Evolutionary conservation across 164 flowering plant genomes (phyloP).

Genomic region (Annona cherimola): DNA sequence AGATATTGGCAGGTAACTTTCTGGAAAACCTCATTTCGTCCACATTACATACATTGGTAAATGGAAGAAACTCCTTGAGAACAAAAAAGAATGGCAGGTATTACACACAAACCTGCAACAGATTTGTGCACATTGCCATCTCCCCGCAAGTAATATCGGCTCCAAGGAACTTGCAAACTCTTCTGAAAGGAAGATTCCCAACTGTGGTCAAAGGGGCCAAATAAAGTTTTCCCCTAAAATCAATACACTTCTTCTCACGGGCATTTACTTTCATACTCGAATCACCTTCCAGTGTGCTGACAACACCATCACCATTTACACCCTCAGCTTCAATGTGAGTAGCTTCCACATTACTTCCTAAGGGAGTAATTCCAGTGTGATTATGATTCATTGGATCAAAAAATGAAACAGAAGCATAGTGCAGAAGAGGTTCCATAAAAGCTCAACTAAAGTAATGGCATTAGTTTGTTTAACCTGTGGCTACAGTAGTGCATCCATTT

Average conservation of each 20-base stretch:
- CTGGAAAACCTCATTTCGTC: background rate
- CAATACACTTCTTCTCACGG: constrained; percentile 88
- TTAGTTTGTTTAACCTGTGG: background rate
- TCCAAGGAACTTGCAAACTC: constrained; percentile 86
- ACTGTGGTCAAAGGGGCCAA: constrained; percentile 98
- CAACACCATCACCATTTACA: constrained; percentile 11
- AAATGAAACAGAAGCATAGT: background rate
- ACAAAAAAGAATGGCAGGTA: background rate
- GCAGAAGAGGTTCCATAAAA: background rate
- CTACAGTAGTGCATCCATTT: background rate
- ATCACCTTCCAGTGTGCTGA: constrained; percentile 36
- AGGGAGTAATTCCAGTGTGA: constrained; percentile 22
- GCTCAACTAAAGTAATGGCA: background rate
- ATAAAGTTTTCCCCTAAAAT: constrained; percentile 79
- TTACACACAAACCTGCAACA: constrained; percentile 61
- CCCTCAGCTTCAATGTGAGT: constrained; percentile 20
- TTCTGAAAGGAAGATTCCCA: constrained; percentile 90
- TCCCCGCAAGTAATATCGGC: constrained; percentile 98
- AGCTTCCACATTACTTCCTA: constrained; percentile 17
- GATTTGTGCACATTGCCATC: constrained; percentile 98
- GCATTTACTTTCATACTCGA: constrained; percentile 56
- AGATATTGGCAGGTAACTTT: background rate
- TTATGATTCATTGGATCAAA: background rate
- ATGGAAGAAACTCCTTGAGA: background rate
- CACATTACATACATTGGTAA: background rate